Evolutionary conservation across 306 rosid species (phyloP), one percentile per base, ranked within the genome.

Genomic region (Bauhinia variegata): DNA sequence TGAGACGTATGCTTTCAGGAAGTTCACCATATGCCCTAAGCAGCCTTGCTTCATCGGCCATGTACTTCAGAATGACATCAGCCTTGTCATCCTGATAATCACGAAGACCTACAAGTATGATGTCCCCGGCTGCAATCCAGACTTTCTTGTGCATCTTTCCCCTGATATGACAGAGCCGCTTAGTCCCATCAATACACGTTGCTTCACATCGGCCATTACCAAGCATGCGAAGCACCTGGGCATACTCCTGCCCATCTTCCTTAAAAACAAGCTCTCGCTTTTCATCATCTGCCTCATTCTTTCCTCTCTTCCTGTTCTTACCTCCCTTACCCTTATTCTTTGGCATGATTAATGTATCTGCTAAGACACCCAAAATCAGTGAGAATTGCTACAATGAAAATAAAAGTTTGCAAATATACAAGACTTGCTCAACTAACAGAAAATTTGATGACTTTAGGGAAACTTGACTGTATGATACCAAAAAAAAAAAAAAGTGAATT

Each of bases 71-170:
- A 68, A 85, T 85, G 55, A 85, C 87, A 54, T 85, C 87, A 59
- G 90, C 90, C 64, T 85, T 85, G 58, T 85, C 90, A 7, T 85
- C 83, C 85, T 85, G 87, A 28, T 79, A 85, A 51, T 85, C 90
- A 0, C 87, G 65, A 54, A 82, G 85, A 0, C 90, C 90, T 0
- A 85, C 85, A 12, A 82, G 87, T 60, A 85, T 85, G 59, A 85
- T 85, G 46, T 85, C 89, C 0, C 87, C 89, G 8, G 87, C 83
- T 4, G 87, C 89, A 12, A 85, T 85, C 90, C 89, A 85, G 0
- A 85, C 89, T 74, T 85, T 85, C 75, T 85, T 85, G 85, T 85
- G 89, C 89, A 85, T 79, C 82, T 85, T 85, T 2, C 89, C 86
- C 0, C 85, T 73, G 55, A 85, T 85, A 48, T 85, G 89, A 39